Evolutionary conservation across 441 rosid genomes (phyloP).

Genomic region (Gossypium laxum): DNA sequence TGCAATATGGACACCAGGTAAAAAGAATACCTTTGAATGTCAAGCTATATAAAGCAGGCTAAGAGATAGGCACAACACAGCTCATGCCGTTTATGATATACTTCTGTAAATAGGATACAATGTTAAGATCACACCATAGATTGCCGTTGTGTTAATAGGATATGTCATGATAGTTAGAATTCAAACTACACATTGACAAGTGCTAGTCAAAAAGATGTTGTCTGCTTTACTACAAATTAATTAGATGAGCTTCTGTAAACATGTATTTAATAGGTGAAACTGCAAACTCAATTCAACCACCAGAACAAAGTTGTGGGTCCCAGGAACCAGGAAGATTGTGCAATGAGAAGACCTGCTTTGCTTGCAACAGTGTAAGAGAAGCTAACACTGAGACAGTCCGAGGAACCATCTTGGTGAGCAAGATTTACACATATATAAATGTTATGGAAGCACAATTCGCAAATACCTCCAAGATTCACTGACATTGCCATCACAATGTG

Average conservation of each 20-base stretch:
- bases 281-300: constrained; percentile 52
- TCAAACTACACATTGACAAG: not conserved
- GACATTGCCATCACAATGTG: constrained; percentile 15
- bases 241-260: constrained; percentile 4
- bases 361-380: constrained; percentile 65
- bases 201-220: not conserved
- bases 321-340: constrained; percentile 46
- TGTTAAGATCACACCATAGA: constrained; percentile 7
- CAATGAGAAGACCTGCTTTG: constrained; percentile 53
- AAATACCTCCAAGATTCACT: constrained; percentile 16
- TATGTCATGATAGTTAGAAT: not conserved
- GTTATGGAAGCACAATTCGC: not conserved
- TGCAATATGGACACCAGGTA: constrained; percentile 96
- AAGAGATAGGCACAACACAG: not conserved
- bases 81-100: not conserved
- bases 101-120: constrained; percentile 5
- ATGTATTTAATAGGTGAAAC: constrained; percentile 60
- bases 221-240: constrained; percentile 6
- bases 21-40: constrained; percentile 14
- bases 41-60: constrained; percentile 6
- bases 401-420: constrained; percentile 80
- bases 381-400: constrained; percentile 59
- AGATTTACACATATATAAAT: constrained; percentile 6
- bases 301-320: constrained; percentile 42
- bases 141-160: not conserved